Evolutionary conservation across 1,284 basidiomycete species (phyloP).

Genomic region (Albatrellus sp.): DNA sequence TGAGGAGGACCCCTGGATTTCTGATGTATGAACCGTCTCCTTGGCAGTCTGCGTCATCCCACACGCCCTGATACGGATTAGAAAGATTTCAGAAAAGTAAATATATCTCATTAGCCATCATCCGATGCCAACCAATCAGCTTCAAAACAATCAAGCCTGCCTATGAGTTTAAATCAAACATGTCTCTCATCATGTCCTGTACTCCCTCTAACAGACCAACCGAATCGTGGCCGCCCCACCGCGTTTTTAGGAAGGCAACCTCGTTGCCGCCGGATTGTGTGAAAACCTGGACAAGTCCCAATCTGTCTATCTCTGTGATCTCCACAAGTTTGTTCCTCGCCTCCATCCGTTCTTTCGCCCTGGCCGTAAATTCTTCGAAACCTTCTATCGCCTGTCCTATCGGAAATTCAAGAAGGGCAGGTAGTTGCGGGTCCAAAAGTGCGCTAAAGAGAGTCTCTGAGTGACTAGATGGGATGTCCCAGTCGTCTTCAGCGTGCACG

Average conservation of each 20-base stretch:
- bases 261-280: slow-evolving; percentile 23
- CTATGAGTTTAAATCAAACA: slow-evolving; percentile 23
- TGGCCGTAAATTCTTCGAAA: slow-evolving; percentile 13
- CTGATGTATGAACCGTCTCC: no score
- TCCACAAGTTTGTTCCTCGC: slow-evolving; percentile 33
- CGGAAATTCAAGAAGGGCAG: slow-evolving; percentile 26
- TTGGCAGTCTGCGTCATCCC: no score
- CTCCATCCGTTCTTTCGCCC: slow-evolving; percentile 17
- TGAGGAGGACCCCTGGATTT: no score
- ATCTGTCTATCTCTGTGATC: slow-evolving; percentile 34
- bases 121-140: no score
- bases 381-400: slow-evolving; percentile 8
- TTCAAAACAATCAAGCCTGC: no score
- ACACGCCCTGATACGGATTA: no score
- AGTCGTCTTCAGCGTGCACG: slow-evolving; percentile 73
- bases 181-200: slow-evolving; percentile 51
- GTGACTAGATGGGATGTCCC: slow-evolving; percentile 70
- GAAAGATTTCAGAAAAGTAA: no score
- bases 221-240: slow-evolving; percentile 52
- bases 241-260: slow-evolving; percentile 47
- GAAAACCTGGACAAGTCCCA: slow-evolving; percentile 50
- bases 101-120: no score
- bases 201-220: slow-evolving; percentile 62
- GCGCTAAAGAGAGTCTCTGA: slow-evolving; percentile 62
- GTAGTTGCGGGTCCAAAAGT: slow-evolving; percentile 53